phyloP scores from a whole-genome alignment of 805 yeast species.

The Lipomyces oligophaga region DNA sequence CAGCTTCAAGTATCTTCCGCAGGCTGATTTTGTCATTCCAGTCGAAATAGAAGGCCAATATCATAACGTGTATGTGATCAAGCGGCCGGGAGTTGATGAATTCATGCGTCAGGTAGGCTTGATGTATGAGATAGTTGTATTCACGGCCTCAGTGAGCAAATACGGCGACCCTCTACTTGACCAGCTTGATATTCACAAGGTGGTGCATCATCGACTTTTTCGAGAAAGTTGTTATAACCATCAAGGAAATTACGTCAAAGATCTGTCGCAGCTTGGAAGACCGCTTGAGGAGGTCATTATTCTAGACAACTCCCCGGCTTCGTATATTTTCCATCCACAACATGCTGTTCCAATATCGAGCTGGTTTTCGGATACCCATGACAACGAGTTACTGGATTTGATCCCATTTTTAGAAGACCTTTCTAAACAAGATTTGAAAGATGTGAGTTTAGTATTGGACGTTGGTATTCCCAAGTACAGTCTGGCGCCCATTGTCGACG shows the following conservation, averaged over 20 bases:
- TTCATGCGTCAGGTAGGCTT: conserved; percentile 79
- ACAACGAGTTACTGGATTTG: conserved; percentile 87
- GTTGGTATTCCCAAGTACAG: conserved; percentile 39
- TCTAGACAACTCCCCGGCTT: conserved; percentile 95
- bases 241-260: conserved; percentile 93
- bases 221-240: conserved; percentile 91
- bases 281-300: conserved; percentile 82
- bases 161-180: conserved; percentile 95
- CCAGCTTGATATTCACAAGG: conserved; percentile 68
- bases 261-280: conserved; percentile 89
- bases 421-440: conserved; percentile 63
- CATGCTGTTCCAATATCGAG: conserved; percentile 95
- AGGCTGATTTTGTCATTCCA: conserved; percentile 95
- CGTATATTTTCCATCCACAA: conserved; percentile 96
- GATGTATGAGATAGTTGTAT: conserved; percentile 89
- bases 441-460: conserved; percentile 81
- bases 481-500: background rate
- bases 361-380: conserved; percentile 98
- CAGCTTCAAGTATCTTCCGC: conserved; percentile 82
- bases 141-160: conserved; percentile 92
- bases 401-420: conserved; percentile 87
- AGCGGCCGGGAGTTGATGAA: conserved; percentile 97
- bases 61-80: conserved; percentile 93
- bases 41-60: conserved; percentile 91
- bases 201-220: conserved; percentile 86